A percentile compares a stretch with the other conserved stretches of the same genome.
phyloP scores from a whole-genome alignment of 2,329 filamentous ascomycete genomes.

The Scopulariopsis brevicaulis region DNA sequence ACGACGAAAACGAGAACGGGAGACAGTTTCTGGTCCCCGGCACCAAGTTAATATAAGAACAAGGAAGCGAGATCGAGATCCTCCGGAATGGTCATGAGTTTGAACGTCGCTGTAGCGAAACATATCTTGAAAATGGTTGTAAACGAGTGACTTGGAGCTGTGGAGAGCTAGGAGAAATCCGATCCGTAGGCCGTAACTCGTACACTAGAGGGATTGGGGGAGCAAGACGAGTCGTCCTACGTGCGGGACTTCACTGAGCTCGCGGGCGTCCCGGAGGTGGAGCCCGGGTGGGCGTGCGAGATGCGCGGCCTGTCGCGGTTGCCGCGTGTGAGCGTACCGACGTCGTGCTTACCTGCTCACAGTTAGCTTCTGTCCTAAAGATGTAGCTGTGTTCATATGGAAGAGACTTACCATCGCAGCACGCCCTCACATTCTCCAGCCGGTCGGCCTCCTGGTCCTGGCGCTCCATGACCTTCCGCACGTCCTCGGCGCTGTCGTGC shows the following conservation, averaged over 20 bases:
- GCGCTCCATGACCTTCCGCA: constrained; percentile 67
- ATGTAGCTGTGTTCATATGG: not conserved
- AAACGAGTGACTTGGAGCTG: not conserved
- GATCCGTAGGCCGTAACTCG: not conserved
- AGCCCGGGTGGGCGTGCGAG: constrained; percentile 22
- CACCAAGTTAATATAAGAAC: not conserved
- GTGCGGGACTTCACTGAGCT: constrained; percentile 22
- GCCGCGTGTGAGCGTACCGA: constrained; percentile 40
- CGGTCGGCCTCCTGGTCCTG: constrained; percentile 67
- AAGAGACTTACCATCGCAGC: constrained; percentile 75
- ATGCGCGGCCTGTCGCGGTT: constrained; percentile 20
- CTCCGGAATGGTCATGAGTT: not conserved
- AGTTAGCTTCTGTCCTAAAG: not conserved
- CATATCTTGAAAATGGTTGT: not conserved
- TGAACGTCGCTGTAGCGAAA: not conserved
- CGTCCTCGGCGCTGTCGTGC: constrained; percentile 72
- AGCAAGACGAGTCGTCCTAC: constrained; percentile 9
- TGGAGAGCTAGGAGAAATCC: not conserved
- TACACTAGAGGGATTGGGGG: not conserved
- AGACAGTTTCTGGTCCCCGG: not conserved
- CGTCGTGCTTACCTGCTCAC: constrained; percentile 58
- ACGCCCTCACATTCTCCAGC: constrained; percentile 90
- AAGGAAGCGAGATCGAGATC: not conserved
- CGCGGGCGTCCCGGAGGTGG: constrained; percentile 21
- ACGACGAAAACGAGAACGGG: not conserved